A percentile compares a stretch with the other conserved stretches of the same genome.
Conservation (phyloP, 768 basidiomycete genomes). For the Sporobolomyces pararoseus region DNA sequence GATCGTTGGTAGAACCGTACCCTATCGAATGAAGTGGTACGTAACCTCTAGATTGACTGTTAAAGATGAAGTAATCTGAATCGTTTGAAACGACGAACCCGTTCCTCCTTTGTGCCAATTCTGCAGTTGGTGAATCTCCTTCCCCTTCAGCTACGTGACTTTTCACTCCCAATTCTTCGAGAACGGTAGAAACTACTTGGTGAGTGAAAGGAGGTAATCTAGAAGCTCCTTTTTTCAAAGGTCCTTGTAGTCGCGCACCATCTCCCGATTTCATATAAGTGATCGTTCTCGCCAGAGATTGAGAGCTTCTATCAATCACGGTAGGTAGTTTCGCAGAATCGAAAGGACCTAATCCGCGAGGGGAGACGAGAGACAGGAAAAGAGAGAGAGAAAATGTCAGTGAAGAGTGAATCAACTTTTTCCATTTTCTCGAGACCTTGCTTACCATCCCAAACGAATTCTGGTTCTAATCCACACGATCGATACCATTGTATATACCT, state of each 20-base stretch:
- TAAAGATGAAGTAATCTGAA: conserved; percentile 40
- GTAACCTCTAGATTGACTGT: conserved; percentile 25
- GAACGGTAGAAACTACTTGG: conserved; percentile 20
- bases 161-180: conserved; percentile 16
- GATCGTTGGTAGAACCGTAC: conserved; percentile 10
- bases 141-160: conserved; percentile 26
- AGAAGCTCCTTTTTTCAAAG: background rate
- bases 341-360: conserved; percentile 18
- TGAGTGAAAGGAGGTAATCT: conserved; percentile 28
- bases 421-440: background rate
- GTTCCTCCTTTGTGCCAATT: conserved; percentile 29
- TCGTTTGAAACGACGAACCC: conserved; percentile 38
- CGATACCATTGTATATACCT: conserved; percentile 29
- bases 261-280: conserved; percentile 32
- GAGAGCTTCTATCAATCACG: conserved; percentile 21
- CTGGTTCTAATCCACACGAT: conserved; percentile 24
- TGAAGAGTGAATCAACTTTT: no score
- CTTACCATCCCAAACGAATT: conserved; percentile 40
- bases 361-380: background rate
- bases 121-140: conserved; percentile 37
- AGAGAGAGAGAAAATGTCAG: background rate
- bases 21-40: conserved; percentile 29
- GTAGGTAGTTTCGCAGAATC: conserved; percentile 28
- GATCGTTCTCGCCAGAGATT: conserved; percentile 28
- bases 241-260: background rate